Percentiles rank a stretch among this genome's conserved stretches.
phyloP scores from a whole-genome alignment of 2,329 filamentous ascomycete genomes.

The Hypoxylon sp. region DNA sequence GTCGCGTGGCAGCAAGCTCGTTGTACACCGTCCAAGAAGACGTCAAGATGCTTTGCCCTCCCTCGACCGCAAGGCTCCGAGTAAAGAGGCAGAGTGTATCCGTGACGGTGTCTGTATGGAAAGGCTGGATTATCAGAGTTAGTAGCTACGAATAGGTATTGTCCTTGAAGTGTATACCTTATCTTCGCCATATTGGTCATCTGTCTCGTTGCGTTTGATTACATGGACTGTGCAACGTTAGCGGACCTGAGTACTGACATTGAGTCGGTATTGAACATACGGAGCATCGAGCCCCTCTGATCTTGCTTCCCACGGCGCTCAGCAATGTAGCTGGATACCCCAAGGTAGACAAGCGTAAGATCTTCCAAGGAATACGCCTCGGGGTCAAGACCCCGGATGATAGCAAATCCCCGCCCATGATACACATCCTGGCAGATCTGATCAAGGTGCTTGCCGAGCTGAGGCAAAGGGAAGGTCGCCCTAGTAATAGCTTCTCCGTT shows the following conservation, averaged over 20 bases:
- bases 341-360: slow-evolving; percentile 13
- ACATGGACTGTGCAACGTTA: slow-evolving; percentile 5
- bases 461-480: slow-evolving; percentile 5
- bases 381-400: slow-evolving; percentile 8
- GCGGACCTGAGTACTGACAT: too few relatives aligned
- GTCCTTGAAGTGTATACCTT: neutral
- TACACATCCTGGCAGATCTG: slow-evolving; percentile 14
- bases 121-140: neutral
- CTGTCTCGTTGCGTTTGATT: slow-evolving; percentile 12
- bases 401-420: slow-evolving; percentile 12
- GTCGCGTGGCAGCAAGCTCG: slow-evolving; percentile 3
- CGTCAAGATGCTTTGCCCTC: neutral
- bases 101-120: slow-evolving; percentile 11
- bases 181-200: slow-evolving; percentile 11
- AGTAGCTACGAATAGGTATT: neutral
- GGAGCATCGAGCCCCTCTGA: slow-evolving; percentile 12
- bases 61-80: neutral
- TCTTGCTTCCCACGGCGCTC: slow-evolving; percentile 11
- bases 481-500: slow-evolving; percentile 9
- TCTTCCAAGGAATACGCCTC: slow-evolving; percentile 11
- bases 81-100: slow-evolving; percentile 10
- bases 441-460: neutral
- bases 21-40: neutral
- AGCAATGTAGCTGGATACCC: slow-evolving; percentile 9
- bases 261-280: too few relatives aligned